These are phyloP conservation scores for Ganoderma lingzhi DNA, from an alignment of 1,284 basidiomycete species.

Conservation along the genomic window DNA sequence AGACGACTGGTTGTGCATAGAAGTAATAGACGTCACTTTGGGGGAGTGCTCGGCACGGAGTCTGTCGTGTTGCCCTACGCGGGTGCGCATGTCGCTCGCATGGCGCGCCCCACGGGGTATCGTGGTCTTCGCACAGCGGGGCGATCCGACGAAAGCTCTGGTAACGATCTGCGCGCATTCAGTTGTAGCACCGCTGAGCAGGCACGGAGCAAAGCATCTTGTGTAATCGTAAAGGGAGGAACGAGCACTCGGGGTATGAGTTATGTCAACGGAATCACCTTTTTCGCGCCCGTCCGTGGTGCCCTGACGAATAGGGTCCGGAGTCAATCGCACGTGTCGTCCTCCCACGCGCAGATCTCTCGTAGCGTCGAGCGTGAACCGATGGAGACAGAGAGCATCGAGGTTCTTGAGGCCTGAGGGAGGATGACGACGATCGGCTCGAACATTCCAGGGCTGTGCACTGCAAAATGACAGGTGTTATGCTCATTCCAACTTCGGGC, in stretches of 20 bases:
- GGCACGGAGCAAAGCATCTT: not conserved
- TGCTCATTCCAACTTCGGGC: not conserved
- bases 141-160: not conserved
- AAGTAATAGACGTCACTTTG: not conserved
- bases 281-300: not conserved
- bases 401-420: not conserved
- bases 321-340: not conserved
- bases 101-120: not conserved
- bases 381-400: not conserved
- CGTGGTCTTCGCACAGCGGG: not conserved
- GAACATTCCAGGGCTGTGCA: not conserved
- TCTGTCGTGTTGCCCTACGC: not conserved
- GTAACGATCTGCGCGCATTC: not conserved
- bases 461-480: not conserved
- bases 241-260: not conserved
- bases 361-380: not conserved
- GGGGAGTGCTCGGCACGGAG: not conserved
- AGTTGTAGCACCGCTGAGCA: constrained; percentile 1
- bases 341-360: not conserved
- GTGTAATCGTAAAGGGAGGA: not conserved
- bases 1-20: not conserved
- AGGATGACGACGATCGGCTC: not conserved
- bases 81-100: not conserved
- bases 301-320: constrained; percentile 1
- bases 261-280: constrained; percentile 2